phyloP scores from a whole-genome alignment of 139 green algal genomes.

The Chlamydomonas schloesseri region DNA sequence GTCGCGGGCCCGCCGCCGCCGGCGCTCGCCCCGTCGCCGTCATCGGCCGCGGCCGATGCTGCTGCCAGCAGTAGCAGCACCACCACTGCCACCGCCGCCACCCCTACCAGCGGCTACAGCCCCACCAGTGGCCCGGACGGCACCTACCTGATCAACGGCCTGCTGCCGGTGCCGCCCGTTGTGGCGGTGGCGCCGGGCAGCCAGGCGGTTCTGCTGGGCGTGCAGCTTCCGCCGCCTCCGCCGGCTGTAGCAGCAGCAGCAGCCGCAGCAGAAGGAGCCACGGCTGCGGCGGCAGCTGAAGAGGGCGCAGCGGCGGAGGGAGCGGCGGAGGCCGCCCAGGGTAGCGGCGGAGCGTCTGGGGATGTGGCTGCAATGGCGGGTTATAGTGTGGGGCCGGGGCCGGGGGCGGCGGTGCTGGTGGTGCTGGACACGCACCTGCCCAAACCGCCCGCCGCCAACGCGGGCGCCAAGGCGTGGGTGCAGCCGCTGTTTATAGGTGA shows the following conservation, averaged over 20 bases:
- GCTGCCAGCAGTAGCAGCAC: not conserved
- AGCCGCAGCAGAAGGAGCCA: not conserved
- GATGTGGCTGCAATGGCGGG: no score
- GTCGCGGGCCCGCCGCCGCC: no score
- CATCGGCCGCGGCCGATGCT: no score
- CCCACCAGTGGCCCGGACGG: not conserved
- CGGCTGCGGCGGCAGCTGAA: not conserved
- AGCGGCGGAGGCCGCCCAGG: not conserved
- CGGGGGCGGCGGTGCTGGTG: not conserved
- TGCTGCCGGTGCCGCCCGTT: not conserved
- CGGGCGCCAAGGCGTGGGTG: not conserved
- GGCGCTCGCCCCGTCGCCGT: no score
- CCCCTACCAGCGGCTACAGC: not conserved
- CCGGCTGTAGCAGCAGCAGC: not conserved
- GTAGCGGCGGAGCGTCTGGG: no score
- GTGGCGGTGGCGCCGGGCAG: not conserved
- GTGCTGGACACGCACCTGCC: constrained; percentile 14
- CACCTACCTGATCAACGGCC: not conserved
- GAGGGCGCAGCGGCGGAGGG: not conserved
- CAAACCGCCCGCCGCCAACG: not conserved
- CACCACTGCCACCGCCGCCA: not conserved
- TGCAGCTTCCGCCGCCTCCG: not conserved
- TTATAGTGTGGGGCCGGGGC: no score
- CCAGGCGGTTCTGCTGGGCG: not conserved
- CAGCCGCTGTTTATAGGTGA: constrained; percentile 26